Base-by-base conservation (phyloP, 2,329 filamentous ascomycete species). In the Cercospora brassicicola region DNA sequence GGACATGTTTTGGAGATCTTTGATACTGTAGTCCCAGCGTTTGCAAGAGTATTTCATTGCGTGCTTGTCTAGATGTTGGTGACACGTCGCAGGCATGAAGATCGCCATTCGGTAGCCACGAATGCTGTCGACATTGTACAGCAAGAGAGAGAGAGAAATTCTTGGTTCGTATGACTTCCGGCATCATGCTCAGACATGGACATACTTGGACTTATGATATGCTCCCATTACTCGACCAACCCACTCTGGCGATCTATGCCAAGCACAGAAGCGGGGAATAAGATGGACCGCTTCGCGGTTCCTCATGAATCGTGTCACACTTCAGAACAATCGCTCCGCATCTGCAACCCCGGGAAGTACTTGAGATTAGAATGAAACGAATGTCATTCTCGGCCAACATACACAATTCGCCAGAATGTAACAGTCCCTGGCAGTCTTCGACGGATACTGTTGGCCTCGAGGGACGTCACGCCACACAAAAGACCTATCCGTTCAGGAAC, bases 401-500 rank as follows among this genome's bases (percentile, higher is more conserved):
- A 9, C 36, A 42, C 36, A n/a, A 1, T 7, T 42, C 36, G 1
- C 36, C 36, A 2, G 36, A 42, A 2, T 42, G 36, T n/a, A 42
- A n/a, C 36, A 42, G 36, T 42, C 36, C 36, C 36, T n/a, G 36
- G 36, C 36, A n/a, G 36, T 42, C 36, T 42, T 42, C 36, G 36
- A 42, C 36, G 2, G 36, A 42, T 42, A 42, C 36, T 3, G 36
- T 42, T 42, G 36, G 15, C 36, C 36, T n/a, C 36, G 36, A 42
- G 36, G 36, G 36, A 42, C 15, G 36, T 42, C 36, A 42, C n/a
- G 36, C 36, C 36, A n/a, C 36, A 42, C 36, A 42, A 42, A 42
- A 42, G 36, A 42, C 36, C 0, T 42, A 65, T 30, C 51, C 62
- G 11, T 59, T 65, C 33, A 18, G 53, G 20, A 65, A 67, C n/a